Conservation (phyloP, 2,329 filamentous ascomycete genomes). For the Fusarium aywerte region DNA sequence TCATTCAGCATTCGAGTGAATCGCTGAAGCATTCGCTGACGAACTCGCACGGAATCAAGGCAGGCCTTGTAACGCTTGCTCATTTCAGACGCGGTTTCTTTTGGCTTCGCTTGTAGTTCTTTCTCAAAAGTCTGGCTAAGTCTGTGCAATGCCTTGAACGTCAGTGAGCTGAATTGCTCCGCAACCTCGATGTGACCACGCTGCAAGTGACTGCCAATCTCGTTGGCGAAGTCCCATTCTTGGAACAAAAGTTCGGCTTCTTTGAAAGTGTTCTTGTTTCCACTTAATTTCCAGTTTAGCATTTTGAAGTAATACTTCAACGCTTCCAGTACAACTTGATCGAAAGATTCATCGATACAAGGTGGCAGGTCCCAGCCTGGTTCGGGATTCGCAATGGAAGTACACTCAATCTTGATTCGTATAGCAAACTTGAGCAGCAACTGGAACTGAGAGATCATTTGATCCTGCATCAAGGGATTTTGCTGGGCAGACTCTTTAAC, state of each 20-base stretch:
- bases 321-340: constrained; percentile 89
- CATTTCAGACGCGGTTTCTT: constrained; percentile 87
- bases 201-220: constrained; percentile 89
- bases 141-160: constrained; percentile 89
- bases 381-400: constrained; percentile 84
- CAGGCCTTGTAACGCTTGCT: constrained; percentile 97
- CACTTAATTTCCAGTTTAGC: constrained; percentile 96
- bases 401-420: constrained; percentile 89
- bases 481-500: constrained; percentile 96
- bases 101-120: constrained; percentile 84
- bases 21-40: constrained; percentile 95
- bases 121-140: constrained; percentile 91
- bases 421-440: constrained; percentile 92
- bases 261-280: constrained; percentile 99
- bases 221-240: constrained; percentile 97
- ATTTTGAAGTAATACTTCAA: constrained; percentile 99
- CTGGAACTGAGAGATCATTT: constrained; percentile 98
- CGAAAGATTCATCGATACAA: constrained; percentile 96
- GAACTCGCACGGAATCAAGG: constrained; percentile 93
- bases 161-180: constrained; percentile 95
- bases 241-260: constrained; percentile 97
- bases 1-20: constrained; percentile 92
- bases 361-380: constrained; percentile 95
- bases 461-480: constrained; percentile 92
- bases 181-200: constrained; percentile 96